Evolutionary conservation across 257 asterid genomes (phyloP).

Genomic region (Coffea eugenioides): DNA sequence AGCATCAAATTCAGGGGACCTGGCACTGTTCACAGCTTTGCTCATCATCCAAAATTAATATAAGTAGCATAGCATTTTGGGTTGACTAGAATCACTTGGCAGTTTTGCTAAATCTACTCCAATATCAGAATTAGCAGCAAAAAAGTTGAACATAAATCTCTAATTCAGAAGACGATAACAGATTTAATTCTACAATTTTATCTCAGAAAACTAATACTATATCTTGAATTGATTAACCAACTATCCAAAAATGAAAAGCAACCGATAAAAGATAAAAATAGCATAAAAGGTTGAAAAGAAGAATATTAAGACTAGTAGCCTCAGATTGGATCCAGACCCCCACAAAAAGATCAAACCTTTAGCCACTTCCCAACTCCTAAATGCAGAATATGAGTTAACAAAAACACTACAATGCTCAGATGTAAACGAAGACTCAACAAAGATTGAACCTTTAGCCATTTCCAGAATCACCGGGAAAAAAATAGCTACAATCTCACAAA

Average conservation of each 20-base stretch:
- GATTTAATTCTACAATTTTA: not conserved
- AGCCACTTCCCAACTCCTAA: not conserved
- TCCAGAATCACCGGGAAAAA: not conserved
- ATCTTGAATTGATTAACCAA: not conserved
- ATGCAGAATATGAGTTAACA: not conserved
- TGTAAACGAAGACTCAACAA: not conserved
- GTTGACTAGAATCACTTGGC: not conserved
- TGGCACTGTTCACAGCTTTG: not conserved
- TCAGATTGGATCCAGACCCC: slow-evolving; percentile 1
- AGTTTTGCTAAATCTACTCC: not conserved
- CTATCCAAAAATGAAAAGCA: not conserved
- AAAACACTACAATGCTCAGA: not conserved
- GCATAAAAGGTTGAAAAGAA: not conserved
- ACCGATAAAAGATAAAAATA: not conserved
- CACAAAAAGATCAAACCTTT: not conserved
- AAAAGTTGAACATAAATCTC: not conserved
- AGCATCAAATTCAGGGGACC: not conserved
- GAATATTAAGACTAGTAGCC: not conserved
- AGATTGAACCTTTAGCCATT: slow-evolving; percentile 3
- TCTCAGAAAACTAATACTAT: not conserved
- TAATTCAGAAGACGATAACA: not conserved
- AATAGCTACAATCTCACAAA: not conserved
- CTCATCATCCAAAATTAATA: not conserved
- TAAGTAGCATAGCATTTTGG: not conserved
- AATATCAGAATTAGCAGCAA: not conserved